Percentiles rank a stretch among this genome's conserved stretches.
phyloP scores from a whole-genome alignment of 176 grass and related monocot species.

The Alopecurus myosuroides region DNA sequence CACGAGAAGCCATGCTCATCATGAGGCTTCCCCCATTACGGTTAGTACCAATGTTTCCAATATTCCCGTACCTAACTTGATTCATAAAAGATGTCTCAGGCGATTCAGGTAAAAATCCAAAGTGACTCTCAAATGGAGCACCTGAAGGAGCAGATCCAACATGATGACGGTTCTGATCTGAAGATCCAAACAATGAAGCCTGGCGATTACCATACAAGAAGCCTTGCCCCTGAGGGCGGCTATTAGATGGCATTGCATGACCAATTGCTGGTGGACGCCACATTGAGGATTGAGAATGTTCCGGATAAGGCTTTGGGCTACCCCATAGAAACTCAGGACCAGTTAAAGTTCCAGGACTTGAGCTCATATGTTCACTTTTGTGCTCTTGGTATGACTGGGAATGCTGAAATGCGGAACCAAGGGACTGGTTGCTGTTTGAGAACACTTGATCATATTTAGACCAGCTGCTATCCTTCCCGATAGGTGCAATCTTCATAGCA shows the following conservation, averaged over 20 bases:
- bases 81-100: slow-evolving; percentile 63
- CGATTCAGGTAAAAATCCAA: slow-evolving; percentile 75
- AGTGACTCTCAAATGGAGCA: slow-evolving; percentile 72
- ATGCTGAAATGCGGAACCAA: slow-evolving; percentile 48
- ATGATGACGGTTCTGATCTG: slow-evolving; percentile 52
- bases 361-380: slow-evolving; percentile 50
- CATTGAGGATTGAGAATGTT: slow-evolving; percentile 63
- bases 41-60: slow-evolving; percentile 36
- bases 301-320: slow-evolving; percentile 75
- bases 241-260: slow-evolving; percentile 45
- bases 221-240: slow-evolving; percentile 36
- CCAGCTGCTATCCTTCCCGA: slow-evolving; percentile 74
- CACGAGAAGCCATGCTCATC: slow-evolving; percentile 46
- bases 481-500: slow-evolving; percentile 75
- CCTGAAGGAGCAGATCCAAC: slow-evolving; percentile 88
- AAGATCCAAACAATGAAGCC: slow-evolving; percentile 54
- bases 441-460: slow-evolving; percentile 51
- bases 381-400: slow-evolving; percentile 77
- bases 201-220: slow-evolving; percentile 55
- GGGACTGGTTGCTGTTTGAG: slow-evolving; percentile 41
- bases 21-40: slow-evolving; percentile 47
- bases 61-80: slow-evolving; percentile 50
- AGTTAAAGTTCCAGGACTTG: slow-evolving; percentile 68
- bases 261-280: slow-evolving; percentile 57
- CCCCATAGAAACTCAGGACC: slow-evolving; percentile 97